Base-by-base conservation (phyloP, 495 filamentous ascomycete species). In the Aspergillus avenaceus region DNA sequence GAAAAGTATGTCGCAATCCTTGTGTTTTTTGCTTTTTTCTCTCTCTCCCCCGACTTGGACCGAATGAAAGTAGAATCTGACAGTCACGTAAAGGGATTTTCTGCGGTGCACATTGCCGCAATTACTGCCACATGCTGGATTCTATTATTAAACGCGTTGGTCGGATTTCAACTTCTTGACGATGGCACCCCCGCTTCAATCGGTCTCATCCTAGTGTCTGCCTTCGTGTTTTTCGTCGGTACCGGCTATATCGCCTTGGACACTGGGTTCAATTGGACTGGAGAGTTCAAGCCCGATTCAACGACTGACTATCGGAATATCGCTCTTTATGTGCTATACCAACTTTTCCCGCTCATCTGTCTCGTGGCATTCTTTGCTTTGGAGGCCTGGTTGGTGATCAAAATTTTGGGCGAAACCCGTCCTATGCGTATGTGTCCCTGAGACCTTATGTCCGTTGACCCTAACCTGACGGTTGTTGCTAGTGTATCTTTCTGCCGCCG, bases 241-340 rank as follows among this genome's bases (percentile, higher is more conserved):
- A 93, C 91, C 4, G 91, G 91, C 13, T 99, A 96, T 67, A 95
- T 99, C 56, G 88, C 91, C 2, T 80, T 99, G 46, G 93, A 99
- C 67, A 97, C 91, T 6, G 93, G 84, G 2, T 93, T 90, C 61
- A 76, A 79, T 56, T 96, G 88, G 83, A 93, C 95, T 1, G 77
- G 76, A 19, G 82, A 85, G 56, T 99, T 90, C 67, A 61, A 82
- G 28, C 65, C 71, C 4, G 85, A 79, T 52, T 65, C 81, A 29
- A 49, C 47, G 0, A 58, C 61, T 2, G 74, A 84, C 21, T 83
- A 90, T 61, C 83, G 84, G 32, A 85, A 88, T 53, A 88, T 95
- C 55, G 87, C 84, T 14, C 84, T 98, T 40, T 98, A 98, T 64
- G 88, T 96, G 19, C 74, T 97, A 24, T 98, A 98, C 62, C 90